These are phyloP conservation scores for Penicillium sp. DNA, from an alignment of 2,329 filamentous ascomycete species.

Conservation along the genomic window DNA sequence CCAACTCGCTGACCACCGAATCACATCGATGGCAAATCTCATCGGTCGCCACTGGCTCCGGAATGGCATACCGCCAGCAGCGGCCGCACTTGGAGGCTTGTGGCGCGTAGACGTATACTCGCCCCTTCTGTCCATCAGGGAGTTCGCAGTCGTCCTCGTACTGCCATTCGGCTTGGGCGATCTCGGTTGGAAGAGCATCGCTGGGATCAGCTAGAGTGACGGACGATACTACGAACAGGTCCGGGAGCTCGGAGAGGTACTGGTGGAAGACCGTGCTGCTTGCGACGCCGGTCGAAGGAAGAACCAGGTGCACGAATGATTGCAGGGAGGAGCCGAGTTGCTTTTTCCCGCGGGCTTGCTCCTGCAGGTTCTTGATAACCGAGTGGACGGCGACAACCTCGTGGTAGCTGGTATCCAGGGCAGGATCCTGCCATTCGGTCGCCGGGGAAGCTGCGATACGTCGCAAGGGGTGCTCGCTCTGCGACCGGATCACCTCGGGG, in stretches of 20 bases:
- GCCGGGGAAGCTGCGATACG: conserved; percentile 43
- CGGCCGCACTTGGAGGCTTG: conserved; percentile 74
- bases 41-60: conserved; percentile 52
- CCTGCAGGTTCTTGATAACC: conserved; percentile 76
- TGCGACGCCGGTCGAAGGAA: conserved; percentile 27
- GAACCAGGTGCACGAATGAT: conserved; percentile 65
- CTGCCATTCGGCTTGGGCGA: conserved; percentile 48
- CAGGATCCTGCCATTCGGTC: conserved; percentile 47
- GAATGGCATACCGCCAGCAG: conserved; percentile 87
- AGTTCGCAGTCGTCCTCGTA: conserved; percentile 52
- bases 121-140: conserved; percentile 40
- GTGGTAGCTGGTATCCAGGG: conserved; percentile 56
- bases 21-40: conserved; percentile 78
- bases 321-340: conserved; percentile 81
- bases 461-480: conserved; percentile 53
- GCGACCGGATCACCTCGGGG: conserved; percentile 66
- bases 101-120: conserved; percentile 55
- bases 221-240: conserved; percentile 72
- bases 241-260: conserved; percentile 59
- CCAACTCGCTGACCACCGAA: conserved; percentile 61
- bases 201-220: conserved; percentile 58
- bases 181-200: conserved; percentile 34
- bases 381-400: conserved; percentile 59
- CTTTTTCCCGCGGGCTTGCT: conserved; percentile 73
- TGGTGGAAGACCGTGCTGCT: conserved; percentile 36